phyloP scores from a whole-genome alignment of 2,329 filamentous ascomycete genomes.

The Pyrenophora tritici-repentis region DNA sequence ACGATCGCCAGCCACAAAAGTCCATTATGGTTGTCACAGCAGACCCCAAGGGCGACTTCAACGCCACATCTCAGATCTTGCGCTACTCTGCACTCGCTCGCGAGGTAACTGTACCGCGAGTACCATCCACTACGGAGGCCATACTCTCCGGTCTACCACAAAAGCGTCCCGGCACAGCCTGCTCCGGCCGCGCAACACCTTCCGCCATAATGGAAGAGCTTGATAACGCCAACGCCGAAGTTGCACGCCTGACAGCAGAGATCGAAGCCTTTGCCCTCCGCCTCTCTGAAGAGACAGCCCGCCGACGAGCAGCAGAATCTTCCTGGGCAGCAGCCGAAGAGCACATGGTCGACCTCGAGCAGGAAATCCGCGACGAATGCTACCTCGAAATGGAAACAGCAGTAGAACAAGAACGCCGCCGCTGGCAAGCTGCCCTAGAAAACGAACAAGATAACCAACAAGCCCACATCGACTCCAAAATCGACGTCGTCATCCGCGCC shows the following conservation, averaged over 20 bases:
- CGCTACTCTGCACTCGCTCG: conserved; percentile 91
- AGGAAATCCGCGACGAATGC: conserved; percentile 86
- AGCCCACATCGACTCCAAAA: conserved; percentile 85
- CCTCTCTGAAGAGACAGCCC: conserved; percentile 71
- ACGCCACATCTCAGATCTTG: conserved; percentile 93
- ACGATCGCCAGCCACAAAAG: conserved; percentile 68
- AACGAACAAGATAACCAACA: conserved; percentile 78
- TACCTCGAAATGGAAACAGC: conserved; percentile 82
- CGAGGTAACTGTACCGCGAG: conserved; percentile 87
- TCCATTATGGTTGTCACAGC: conserved; percentile 96
- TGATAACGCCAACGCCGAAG: conserved; percentile 79
- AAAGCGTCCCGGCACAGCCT: conserved; percentile 38
- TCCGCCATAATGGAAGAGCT: conserved; percentile 65
- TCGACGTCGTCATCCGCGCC: conserved; percentile 71
- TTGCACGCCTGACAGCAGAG: conserved; percentile 76
- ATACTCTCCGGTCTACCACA: conserved; percentile 54
- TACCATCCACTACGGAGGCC: conserved; percentile 79
- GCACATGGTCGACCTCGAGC: conserved; percentile 75
- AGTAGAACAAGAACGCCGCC: conserved; percentile 72
- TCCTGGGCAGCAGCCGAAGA: conserved; percentile 69
- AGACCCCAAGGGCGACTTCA: conserved; percentile 91
- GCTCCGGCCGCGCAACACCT: conserved; percentile 55
- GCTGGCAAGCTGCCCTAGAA: conserved; percentile 81
- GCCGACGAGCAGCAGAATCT: conserved; percentile 72
- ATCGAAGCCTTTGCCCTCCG: conserved; percentile 74